These are phyloP conservation scores for Podaxis sp. DNA, from an alignment of 768 basidiomycete genomes.

Conservation along the genomic window DNA sequence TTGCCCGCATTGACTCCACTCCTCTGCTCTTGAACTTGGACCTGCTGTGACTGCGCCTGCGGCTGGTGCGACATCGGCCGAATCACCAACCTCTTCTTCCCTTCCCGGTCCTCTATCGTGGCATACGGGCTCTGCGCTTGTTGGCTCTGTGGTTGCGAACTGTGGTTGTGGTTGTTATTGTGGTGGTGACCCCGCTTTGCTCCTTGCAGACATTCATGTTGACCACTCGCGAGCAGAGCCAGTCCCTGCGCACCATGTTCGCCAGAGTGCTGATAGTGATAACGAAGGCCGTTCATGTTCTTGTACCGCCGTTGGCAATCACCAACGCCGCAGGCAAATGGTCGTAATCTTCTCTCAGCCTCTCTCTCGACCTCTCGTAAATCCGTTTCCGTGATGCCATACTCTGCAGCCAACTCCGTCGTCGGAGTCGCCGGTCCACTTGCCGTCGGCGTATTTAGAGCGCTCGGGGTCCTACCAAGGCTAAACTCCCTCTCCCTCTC, in stretches of 20 bases:
- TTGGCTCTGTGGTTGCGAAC: conserved; percentile 2
- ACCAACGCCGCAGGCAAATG: conserved; percentile 88
- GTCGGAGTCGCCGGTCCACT: conserved; percentile 12
- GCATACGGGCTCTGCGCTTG: conserved; percentile 8
- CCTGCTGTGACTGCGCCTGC: conserved; percentile 26
- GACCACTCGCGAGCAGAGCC: conserved; percentile 74
- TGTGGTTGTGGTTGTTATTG: conserved; percentile 17
- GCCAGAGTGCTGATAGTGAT: conserved; percentile 96
- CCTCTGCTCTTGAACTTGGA: conserved; percentile 16
- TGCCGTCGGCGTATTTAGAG: conserved; percentile 3
- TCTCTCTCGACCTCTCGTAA: conserved; percentile 76
- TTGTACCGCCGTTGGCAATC: conserved; percentile 89
- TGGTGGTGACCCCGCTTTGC: conserved; percentile 15
- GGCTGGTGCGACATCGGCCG: conserved; percentile 18
- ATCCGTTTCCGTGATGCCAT: conserved; percentile 55
- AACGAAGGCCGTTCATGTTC: conserved; percentile 97
- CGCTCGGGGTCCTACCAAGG: conserved; percentile 20
- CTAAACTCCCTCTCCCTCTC: conserved; percentile 22
- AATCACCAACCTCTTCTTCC: conserved; percentile 16
- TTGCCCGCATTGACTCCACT: conserved; percentile 16
- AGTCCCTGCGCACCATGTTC: conserved; percentile 93
- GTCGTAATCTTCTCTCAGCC: conserved; percentile 78
- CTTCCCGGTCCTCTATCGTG: conserved; percentile 18
- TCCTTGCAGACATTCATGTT: conserved; percentile 46
- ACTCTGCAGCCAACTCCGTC: conserved; percentile 11